phyloP scores from a whole-genome alignment of 768 basidiomycete genomes.

The Psilocybe cubensis region DNA sequence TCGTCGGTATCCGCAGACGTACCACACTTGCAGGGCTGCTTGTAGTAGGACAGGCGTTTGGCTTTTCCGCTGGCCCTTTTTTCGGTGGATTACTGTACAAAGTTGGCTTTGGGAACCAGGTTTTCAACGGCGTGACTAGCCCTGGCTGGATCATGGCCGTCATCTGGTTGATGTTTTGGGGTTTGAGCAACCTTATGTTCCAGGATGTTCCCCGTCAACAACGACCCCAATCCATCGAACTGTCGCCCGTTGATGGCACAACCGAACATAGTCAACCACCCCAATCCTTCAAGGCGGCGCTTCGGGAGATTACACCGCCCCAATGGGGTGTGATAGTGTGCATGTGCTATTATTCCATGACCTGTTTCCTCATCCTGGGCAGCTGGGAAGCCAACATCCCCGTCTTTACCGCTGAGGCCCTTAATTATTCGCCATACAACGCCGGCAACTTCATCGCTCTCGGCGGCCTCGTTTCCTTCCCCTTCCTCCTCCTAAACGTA shows the following conservation, averaged over 20 bases:
- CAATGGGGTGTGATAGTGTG: conserved; percentile 57
- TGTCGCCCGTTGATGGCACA: conserved; percentile 40
- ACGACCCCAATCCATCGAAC: conserved; percentile 35
- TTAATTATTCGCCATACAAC: conserved; percentile 62
- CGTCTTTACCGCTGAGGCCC: conserved; percentile 51
- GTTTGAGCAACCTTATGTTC: conserved; percentile 34
- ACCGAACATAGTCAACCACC: conserved; percentile 1
- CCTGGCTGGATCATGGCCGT: conserved; percentile 68
- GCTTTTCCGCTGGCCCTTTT: conserved; percentile 68
- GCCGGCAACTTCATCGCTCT: conserved; percentile 76
- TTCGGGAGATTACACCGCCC: conserved; percentile 14
- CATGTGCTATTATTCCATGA: conserved; percentile 76
- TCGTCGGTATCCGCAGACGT: conserved; percentile 65
- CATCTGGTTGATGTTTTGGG: conserved; percentile 58
- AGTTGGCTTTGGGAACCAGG: conserved; percentile 52
- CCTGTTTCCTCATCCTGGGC: conserved; percentile 71
- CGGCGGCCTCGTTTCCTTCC: conserved; percentile 62
- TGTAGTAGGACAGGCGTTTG: conserved; percentile 64
- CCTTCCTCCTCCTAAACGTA: conserved; percentile 68
- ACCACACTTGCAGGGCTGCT: conserved; percentile 67
- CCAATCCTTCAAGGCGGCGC: conserved; percentile 1
- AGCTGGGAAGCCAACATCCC: conserved; percentile 74
- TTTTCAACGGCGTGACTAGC: conserved; percentile 73
- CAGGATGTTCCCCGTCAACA: conserved; percentile 37
- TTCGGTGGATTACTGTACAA: conserved; percentile 65